Percentiles rank a stretch among this genome's conserved stretches.
Conservation (phyloP, 2,329 filamentous ascomycete genomes). For the Aspergillus glaucus region DNA sequence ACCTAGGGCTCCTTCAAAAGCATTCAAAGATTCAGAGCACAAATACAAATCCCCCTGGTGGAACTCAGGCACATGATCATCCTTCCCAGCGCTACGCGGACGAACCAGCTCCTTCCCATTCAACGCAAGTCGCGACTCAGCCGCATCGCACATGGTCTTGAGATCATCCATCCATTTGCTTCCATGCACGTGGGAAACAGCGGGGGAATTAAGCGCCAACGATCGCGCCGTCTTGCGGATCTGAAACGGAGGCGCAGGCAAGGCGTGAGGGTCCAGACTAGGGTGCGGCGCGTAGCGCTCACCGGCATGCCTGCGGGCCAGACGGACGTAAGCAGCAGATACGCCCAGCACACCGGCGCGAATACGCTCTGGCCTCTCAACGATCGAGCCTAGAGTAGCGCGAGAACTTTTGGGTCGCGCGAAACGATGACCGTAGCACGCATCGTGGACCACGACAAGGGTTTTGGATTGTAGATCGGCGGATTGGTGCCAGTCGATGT, state of each 20-base stretch:
- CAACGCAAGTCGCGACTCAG: slow-evolving; percentile 68
- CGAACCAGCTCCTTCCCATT: slow-evolving; percentile 73
- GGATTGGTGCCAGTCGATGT: slow-evolving; percentile 58
- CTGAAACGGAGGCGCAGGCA: slow-evolving; percentile 66
- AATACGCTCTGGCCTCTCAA: slow-evolving; percentile 87
- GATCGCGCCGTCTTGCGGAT: slow-evolving; percentile 74
- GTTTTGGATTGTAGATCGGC: slow-evolving; percentile 50
- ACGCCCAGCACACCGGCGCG: slow-evolving; percentile 77
- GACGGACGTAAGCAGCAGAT: slow-evolving; percentile 80
- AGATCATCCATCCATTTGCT: slow-evolving; percentile 90
- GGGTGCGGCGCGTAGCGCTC: slow-evolving; percentile 64
- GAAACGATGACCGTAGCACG: slow-evolving; percentile 90
- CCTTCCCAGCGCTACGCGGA: slow-evolving; percentile 39
- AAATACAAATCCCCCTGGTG: slow-evolving; percentile 91
- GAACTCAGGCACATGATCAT: slow-evolving; percentile 48
- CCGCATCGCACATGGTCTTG: slow-evolving; percentile 72
- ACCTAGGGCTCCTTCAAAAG: slow-evolving; percentile 84
- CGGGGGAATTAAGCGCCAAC: slow-evolving; percentile 64
- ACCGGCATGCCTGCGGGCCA: slow-evolving; percentile 72
- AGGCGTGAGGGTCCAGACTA: slow-evolving; percentile 47
- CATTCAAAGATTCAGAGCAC: slow-evolving; percentile 75
- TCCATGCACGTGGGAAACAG: slow-evolving; percentile 87
- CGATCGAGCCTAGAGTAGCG: slow-evolving; percentile 67
- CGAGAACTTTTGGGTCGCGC: slow-evolving; percentile 74
- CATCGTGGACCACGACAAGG: slow-evolving; percentile 82